Percentiles rank a stretch among this genome's conserved stretches.
Conservation (phyloP, 1,284 basidiomycete genomes). For the Psilocybe mexicana region DNA sequence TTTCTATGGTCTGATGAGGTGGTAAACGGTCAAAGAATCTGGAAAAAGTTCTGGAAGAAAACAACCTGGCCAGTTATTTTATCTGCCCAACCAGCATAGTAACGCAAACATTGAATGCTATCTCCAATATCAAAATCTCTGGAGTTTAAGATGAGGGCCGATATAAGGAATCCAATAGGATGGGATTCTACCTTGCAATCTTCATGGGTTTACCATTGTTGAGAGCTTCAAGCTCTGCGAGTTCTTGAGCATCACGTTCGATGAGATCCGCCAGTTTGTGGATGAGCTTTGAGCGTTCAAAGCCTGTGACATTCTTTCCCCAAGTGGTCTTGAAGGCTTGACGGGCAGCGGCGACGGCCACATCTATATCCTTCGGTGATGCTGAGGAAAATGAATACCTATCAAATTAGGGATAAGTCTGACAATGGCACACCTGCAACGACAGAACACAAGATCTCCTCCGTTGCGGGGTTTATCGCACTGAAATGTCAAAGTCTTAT, state of each 20-base stretch:
- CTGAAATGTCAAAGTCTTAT: conserved; percentile 35
- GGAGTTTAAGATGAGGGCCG: conserved; percentile 7
- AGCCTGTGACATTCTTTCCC: conserved; percentile 86
- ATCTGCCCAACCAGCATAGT: conserved; percentile 76
- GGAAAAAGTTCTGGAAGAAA: not conserved
- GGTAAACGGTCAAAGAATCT: not conserved
- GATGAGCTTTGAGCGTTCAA: conserved; percentile 78
- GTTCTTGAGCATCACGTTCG: conserved; percentile 77
- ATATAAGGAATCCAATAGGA: not conserved
- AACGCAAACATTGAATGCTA: conserved; percentile 78
- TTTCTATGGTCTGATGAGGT: conserved; percentile 66
- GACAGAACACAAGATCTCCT: conserved; percentile 67
- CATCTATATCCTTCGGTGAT: conserved; percentile 77
- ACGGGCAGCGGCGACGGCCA: conserved; percentile 82
- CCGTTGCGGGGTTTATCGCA: conserved; percentile 74
- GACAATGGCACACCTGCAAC: conserved; percentile 51
- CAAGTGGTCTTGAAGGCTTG: conserved; percentile 86
- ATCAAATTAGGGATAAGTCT: not conserved
- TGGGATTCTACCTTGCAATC: conserved; percentile 52
- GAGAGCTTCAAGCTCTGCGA: conserved; percentile 78
- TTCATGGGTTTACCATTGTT: conserved; percentile 87
- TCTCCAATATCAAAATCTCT: conserved; percentile 88
- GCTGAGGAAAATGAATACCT: conserved; percentile 42
- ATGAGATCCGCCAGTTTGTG: conserved; percentile 91
- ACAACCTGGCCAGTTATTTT: conserved; percentile 65